phyloP scores from a whole-genome alignment of 139 green algal species.

The Chlorella sp. region DNA sequence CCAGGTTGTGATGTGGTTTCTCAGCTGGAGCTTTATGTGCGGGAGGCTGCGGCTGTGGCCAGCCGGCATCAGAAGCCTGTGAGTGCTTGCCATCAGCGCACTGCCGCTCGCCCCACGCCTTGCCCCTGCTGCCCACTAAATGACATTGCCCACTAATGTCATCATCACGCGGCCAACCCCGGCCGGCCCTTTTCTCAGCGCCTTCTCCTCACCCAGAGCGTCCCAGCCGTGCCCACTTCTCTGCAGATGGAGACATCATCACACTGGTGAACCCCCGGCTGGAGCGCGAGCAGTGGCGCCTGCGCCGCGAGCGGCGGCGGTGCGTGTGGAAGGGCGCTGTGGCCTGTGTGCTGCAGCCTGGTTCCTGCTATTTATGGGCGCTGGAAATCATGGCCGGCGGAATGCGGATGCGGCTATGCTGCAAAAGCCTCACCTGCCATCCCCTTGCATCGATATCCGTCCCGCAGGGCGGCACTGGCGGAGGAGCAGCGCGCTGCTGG shows the following conservation, averaged over 20 bases:
- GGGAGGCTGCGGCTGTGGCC: no score
- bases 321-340: background rate
- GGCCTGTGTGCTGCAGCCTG: background rate
- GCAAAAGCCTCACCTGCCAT: no score
- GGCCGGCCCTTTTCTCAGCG: no score
- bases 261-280: background rate
- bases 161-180: no score
- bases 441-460: no score
- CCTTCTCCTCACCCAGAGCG: background rate
- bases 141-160: background rate
- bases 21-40: no score
- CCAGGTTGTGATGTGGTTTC: no score
- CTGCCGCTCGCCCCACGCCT: no score
- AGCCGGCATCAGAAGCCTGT: no score
- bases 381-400: background rate
- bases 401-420: background rate
- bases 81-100: no score
- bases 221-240: background rate
- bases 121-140: background rate
- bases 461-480: background rate
- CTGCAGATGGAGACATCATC: background rate
- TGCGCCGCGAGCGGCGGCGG: slow-evolving; percentile 7
- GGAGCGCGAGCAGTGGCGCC: slow-evolving; percentile 27
- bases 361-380: background rate
- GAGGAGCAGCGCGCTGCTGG: background rate